phyloP scores from a whole-genome alignment of 75 land plant species.

The Chamaecyparis obtusa region DNA sequence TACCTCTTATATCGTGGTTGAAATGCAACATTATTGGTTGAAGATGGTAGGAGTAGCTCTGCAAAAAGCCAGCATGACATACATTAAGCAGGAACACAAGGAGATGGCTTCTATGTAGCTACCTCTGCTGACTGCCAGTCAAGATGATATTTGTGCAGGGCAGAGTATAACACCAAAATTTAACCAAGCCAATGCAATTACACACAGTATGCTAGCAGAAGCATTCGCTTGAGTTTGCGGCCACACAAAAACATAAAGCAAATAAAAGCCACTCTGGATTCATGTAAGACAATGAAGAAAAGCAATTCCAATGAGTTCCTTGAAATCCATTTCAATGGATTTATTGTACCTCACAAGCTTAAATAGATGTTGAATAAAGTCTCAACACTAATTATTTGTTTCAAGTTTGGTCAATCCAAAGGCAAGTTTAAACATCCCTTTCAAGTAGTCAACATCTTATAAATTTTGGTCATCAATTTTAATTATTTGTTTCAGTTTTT shows the following conservation, averaged over 20 bases:
- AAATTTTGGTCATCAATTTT: not conserved
- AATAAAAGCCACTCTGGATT: not conserved
- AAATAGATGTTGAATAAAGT: not conserved
- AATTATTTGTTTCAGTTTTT: not conserved
- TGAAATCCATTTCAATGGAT: not conserved
- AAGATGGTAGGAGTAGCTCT: constrained; percentile 6
- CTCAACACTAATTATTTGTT: not conserved
- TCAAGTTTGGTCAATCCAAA: not conserved
- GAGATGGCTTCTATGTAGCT: not conserved
- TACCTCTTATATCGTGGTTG: constrained; percentile 7
- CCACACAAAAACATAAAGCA: not conserved
- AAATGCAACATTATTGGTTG: not conserved
- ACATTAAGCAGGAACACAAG: not conserved
- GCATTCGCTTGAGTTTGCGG: not conserved
- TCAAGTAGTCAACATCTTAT: not conserved
- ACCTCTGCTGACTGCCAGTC: constrained; percentile 1
- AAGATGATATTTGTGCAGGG: not conserved
- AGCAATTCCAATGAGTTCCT: not conserved
- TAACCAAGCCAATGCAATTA: not conserved
- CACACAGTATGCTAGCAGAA: not conserved
- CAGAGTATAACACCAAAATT: not conserved
- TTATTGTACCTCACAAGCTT: not conserved
- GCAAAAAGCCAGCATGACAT: constrained; percentile 12
- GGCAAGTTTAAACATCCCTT: not conserved
- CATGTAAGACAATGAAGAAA: not conserved